Evolutionary conservation across 129 eudicot genomes (phyloP).

Genomic region (Mikania micrantha): DNA sequence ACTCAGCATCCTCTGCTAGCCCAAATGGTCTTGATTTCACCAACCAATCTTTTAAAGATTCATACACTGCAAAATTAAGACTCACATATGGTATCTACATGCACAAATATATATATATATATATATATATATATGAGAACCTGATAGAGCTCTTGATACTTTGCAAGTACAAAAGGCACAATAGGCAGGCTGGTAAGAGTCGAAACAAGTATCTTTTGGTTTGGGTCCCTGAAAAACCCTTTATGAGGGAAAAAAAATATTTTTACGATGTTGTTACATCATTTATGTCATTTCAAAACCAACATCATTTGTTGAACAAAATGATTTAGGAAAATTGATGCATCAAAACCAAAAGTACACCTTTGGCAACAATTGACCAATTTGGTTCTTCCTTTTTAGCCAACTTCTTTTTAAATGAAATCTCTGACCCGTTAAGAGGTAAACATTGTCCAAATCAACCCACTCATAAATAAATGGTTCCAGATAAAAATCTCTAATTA

Average conservation of each 20-base stretch:
- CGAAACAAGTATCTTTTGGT: background rate
- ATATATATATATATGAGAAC: no score
- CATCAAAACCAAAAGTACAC: background rate
- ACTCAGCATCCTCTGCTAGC: slow-evolving; percentile 61
- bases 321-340: background rate
- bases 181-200: background rate
- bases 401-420: background rate
- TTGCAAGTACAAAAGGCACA: background rate
- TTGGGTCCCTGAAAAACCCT: no score
- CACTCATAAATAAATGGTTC: background rate
- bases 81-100: slow-evolving; percentile 93
- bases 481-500: background rate
- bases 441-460: background rate
- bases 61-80: slow-evolving; percentile 94
- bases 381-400: background rate
- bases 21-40: slow-evolving; percentile 69
- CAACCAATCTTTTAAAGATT: slow-evolving; percentile 90
- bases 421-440: background rate
- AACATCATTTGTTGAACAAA: background rate
- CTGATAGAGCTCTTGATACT: slow-evolving; percentile 15
- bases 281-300: background rate
- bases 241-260: no score
- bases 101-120: no score
- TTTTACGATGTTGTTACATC: no score
- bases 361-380: background rate